Evolutionary conservation across 2,329 filamentous ascomycete species (phyloP), one percentile per base, ranked within the genome.

Genomic region (Aphanoascus verrucosus): DNA sequence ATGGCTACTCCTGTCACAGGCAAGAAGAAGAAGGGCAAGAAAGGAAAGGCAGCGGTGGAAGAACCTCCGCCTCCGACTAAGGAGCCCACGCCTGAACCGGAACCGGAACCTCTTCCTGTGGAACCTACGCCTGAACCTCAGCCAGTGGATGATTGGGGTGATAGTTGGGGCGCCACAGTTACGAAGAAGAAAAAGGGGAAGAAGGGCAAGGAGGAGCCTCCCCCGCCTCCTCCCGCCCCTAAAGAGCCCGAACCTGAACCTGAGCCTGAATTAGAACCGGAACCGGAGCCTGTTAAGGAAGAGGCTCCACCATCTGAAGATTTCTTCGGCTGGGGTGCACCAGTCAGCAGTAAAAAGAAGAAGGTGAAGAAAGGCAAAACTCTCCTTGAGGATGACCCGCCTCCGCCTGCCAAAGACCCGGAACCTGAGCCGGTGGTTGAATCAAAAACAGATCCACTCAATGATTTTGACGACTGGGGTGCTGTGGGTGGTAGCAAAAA

Each of bases 21-120:
- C 46, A 64, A 67, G 55, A 66, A 68, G 56, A 73, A 72, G 60
- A 77, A 79, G 64, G 71, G 71, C 53, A 75, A 73, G 57, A 78
- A 79, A 64, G 72, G 71, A 54, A 75, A 73, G 57, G 73, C 72
- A 47, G 64, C 46, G 57, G 65, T 56, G 64, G 55, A 68, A 69
- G 55, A 67, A 69, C 37, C 62, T 69, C 47, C 69, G 64, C 57
- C 43, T 32, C 23, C 20, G 37, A 11, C 40, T 14, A 35, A 23
- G 28, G 38, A 46, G 12, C 23, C 19, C 4, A 23, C 31, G 43
- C 11, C 43, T 45, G 43, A 45, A 45, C 19, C 43, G 2, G 20
- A 45, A n/a, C 31, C 50, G 69, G 55, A 67, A 69, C 37, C 62
- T 69, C 47, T 69, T 64, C 57, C 43, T 32, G 23, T n/a, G 43